Conservation (phyloP, 78 protist genomes). For the Chrysochromulina tobinii region DNA sequence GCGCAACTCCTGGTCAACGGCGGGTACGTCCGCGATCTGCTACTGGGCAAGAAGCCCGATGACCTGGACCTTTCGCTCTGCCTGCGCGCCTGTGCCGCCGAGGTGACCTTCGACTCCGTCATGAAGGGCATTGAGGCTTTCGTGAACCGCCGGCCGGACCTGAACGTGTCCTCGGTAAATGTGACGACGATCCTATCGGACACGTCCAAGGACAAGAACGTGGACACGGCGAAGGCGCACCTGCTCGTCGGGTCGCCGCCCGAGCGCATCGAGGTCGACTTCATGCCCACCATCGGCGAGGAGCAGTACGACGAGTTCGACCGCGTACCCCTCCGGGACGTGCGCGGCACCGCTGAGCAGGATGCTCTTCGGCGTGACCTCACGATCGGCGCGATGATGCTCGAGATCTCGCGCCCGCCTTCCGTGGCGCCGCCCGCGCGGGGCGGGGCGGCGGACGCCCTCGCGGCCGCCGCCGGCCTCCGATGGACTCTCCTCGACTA, state of each 20-base stretch:
- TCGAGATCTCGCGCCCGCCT: not conserved
- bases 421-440: not conserved
- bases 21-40: slow-evolving; percentile 2
- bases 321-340: slow-evolving; percentile 10
- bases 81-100: not conserved
- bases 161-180: not conserved
- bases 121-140: not conserved
- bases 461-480: not conserved
- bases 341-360: slow-evolving; percentile 26
- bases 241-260: not conserved
- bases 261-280: not conserved
- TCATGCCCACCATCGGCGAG: slow-evolving; percentile 24
- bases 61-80: slow-evolving; percentile 23
- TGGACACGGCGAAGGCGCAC: slow-evolving; percentile 1
- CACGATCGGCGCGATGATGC: slow-evolving; percentile 22
- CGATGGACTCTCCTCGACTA: not conserved
- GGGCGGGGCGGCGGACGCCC: not conserved
- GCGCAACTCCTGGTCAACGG: slow-evolving; percentile 21
- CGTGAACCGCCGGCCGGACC: not conserved
- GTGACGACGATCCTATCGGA: not conserved
- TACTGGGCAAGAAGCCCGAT: not conserved
- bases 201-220: slow-evolving; percentile 10
- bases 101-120: not conserved
- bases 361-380: slow-evolving; percentile 26
- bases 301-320: not conserved